These are phyloP conservation scores for Neocucurbitaria cava DNA, from an alignment of 2,329 filamentous ascomycete genomes.

Conservation along the genomic window DNA sequence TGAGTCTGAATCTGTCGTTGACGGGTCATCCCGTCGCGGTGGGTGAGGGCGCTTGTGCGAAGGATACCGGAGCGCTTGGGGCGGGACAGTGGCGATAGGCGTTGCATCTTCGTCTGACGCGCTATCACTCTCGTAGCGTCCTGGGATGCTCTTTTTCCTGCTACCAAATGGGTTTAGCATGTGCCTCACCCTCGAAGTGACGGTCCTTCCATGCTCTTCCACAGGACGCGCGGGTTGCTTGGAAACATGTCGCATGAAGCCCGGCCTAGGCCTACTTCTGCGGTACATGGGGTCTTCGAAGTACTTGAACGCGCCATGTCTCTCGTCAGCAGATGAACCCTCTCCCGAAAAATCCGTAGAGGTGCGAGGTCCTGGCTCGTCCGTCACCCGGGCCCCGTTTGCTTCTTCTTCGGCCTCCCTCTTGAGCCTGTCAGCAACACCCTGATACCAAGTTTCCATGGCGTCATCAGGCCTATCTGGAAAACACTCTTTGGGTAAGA, in stretches of 20 bases:
- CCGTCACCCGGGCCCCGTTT: constrained; percentile 23
- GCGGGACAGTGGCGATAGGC: constrained; percentile 32
- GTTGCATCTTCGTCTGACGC: constrained; percentile 40
- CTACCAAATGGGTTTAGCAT: constrained; percentile 44
- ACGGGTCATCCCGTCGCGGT: constrained; percentile 44
- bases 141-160: constrained; percentile 34
- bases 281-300: constrained; percentile 59
- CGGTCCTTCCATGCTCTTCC: constrained; percentile 36
- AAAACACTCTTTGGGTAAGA: constrained; percentile 71
- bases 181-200: constrained; percentile 42
- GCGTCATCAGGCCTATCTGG: constrained; percentile 75
- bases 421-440: constrained; percentile 74
- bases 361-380: constrained; percentile 34
- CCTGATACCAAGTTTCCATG: constrained; percentile 87
- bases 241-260: constrained; percentile 51
- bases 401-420: constrained; percentile 61
- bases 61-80: constrained; percentile 28
- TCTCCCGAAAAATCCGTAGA: constrained; percentile 47
- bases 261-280: constrained; percentile 53
- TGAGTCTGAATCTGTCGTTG: constrained; percentile 42
- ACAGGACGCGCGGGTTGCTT: constrained; percentile 35
- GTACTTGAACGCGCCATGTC: constrained; percentile 54
- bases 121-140: constrained; percentile 37
- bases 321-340: constrained; percentile 50
- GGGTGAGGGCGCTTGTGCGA: constrained; percentile 41